These are phyloP conservation scores for Cydonia oblonga DNA, from an alignment of 331 rosid genomes.

Conservation along the genomic window DNA sequence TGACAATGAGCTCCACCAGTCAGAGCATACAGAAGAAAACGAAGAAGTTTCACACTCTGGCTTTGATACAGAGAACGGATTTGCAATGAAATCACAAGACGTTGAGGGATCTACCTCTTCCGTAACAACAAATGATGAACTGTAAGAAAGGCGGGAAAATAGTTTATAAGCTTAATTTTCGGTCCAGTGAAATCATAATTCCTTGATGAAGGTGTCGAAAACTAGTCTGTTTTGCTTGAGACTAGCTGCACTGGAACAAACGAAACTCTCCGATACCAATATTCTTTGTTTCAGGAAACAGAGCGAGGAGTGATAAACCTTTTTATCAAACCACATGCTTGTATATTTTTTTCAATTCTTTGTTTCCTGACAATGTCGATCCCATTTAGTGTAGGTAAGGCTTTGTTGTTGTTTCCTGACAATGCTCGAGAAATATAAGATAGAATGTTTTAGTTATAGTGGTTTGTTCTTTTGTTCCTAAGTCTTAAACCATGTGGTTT, in stretches of 20 bases:
- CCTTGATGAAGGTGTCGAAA: constrained; percentile 1
- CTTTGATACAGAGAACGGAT: constrained; percentile 29
- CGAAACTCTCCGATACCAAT: neutral
- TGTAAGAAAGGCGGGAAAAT: neutral
- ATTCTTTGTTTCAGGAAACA: neutral
- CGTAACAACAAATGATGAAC: constrained; percentile 31
- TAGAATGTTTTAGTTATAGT: neutral
- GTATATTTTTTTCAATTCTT: neutral
- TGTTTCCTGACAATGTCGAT: neutral
- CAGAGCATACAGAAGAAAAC: constrained; percentile 19
- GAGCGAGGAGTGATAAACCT: neutral
- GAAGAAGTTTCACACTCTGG: constrained; percentile 39
- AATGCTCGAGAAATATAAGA: neutral
- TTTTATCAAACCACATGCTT: neutral
- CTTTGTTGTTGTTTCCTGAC: neutral
- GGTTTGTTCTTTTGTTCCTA: neutral
- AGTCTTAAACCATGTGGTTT: neutral
- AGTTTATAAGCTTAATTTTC: neutral
- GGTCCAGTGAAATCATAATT: neutral
- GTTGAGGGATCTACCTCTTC: constrained; percentile 15
- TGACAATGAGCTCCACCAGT: constrained; percentile 23
- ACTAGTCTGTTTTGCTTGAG: constrained; percentile 9
- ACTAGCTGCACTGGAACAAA: neutral
- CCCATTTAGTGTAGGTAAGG: too few relatives aligned
- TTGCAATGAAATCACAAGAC: constrained; percentile 23